Percentiles rank a stretch among this genome's conserved stretches.
Evolutionary conservation across 2,329 filamentous ascomycete genomes (phyloP).

Genomic region (Mycocentrospora acerina): DNA sequence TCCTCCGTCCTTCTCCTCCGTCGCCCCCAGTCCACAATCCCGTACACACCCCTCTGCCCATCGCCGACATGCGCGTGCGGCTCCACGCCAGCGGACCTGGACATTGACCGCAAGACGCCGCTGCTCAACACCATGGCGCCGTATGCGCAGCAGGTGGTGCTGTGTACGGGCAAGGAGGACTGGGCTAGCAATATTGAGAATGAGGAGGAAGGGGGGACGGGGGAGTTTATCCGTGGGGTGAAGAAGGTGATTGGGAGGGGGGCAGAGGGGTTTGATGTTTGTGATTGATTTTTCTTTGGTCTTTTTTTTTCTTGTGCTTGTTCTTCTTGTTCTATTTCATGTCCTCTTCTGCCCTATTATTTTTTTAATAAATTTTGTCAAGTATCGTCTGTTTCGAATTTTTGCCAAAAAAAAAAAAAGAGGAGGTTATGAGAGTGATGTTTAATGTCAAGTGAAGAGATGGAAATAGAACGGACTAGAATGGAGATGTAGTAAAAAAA

Average conservation of each 20-base stretch:
- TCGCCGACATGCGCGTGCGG: conserved; percentile 75
- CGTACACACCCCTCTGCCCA: conserved; percentile 59
- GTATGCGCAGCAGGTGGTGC: conserved; percentile 79
- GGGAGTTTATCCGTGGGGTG: conserved; percentile 66
- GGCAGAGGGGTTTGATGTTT: conserved; percentile 49
- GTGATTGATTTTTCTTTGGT: conserved; percentile 46
- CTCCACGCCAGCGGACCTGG: conserved; percentile 64
- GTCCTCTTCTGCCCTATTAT: too few species aligned
- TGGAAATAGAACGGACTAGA: too few species aligned
- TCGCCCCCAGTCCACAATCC: conserved; percentile 19
- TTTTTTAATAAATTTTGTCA: too few species aligned
- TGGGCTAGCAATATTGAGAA: conserved; percentile 86
- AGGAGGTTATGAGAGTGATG: too few species aligned
- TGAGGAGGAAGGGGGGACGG: conserved; percentile 63
- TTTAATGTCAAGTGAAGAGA: too few species aligned
- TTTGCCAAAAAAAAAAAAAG: too few species aligned
- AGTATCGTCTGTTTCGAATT: too few species aligned
- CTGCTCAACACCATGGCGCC: conserved; percentile 75
- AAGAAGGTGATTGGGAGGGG: conserved; percentile 55
- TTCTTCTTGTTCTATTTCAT: background rate
- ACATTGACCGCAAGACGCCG: conserved; percentile 70
- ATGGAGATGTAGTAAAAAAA: too few species aligned
- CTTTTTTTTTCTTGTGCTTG: too few species aligned
- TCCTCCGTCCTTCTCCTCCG: conserved; percentile 1
- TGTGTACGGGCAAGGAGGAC: conserved; percentile 78